A percentile compares a stretch with the other conserved stretches of the same genome.
Evolutionary conservation across 371 early-diverging fungal genomes (phyloP).

Genomic region (Mortierella sp.): DNA sequence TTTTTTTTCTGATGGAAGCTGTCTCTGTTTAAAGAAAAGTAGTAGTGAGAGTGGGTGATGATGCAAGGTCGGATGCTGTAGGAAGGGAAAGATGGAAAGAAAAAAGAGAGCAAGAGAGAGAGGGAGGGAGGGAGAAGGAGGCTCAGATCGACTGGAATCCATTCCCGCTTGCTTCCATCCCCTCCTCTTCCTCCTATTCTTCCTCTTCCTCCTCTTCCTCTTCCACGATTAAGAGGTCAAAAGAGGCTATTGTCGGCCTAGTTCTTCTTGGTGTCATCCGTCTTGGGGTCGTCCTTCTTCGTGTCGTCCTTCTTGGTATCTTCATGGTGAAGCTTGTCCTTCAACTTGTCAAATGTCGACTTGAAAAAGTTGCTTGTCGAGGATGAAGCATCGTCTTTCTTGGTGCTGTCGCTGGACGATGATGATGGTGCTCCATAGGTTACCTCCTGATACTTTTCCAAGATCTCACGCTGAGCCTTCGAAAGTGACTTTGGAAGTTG

Average conservation of each 20-base stretch:
- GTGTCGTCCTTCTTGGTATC: constrained; percentile 31
- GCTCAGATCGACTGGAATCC: too few relatives aligned
- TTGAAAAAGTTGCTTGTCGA: constrained; percentile 53
- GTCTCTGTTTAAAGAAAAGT: too few relatives aligned
- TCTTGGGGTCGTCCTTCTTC: constrained; percentile 33
- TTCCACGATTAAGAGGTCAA: too few relatives aligned
- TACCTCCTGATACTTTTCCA: constrained; percentile 58
- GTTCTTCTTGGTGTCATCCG: constrained; percentile 37
- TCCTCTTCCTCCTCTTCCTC: too few relatives aligned
- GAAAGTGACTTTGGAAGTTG: constrained; percentile 71
- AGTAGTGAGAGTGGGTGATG: too few relatives aligned
- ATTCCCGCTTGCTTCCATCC: too few relatives aligned
- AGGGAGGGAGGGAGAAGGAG: too few relatives aligned
- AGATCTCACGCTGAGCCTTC: constrained; percentile 56
- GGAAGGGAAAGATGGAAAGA: too few relatives aligned
- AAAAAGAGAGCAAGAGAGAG: too few relatives aligned
- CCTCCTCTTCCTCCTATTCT: too few relatives aligned
- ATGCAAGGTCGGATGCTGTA: too few relatives aligned
- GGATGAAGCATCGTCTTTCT: constrained; percentile 19
- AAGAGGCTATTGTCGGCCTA: background rate
- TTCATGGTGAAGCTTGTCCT: constrained; percentile 48
- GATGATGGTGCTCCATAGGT: constrained; percentile 26
- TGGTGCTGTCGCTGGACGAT: constrained; percentile 11
- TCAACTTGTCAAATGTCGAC: constrained; percentile 53
- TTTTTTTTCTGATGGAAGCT: too few relatives aligned